These are phyloP conservation scores for Juglanconis sp. DNA, from an alignment of 2,329 filamentous ascomycete species.

Conservation along the genomic window DNA sequence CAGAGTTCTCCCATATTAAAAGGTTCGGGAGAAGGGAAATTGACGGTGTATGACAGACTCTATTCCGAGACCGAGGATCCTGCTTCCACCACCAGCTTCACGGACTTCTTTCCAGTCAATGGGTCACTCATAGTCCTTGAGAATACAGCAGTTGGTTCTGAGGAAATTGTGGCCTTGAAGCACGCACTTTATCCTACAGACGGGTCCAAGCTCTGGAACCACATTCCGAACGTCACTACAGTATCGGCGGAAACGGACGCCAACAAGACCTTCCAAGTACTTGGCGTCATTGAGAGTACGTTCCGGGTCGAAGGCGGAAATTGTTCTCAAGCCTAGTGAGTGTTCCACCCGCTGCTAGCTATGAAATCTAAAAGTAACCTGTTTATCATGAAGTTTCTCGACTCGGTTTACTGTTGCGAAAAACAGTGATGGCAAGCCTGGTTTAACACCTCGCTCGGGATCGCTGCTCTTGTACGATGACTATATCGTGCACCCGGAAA, in stretches of 20 bases:
- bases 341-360: not conserved
- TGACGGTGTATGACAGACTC: not conserved
- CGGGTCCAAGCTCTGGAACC: not conserved
- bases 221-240: not conserved
- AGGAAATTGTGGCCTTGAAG: not conserved
- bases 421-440: not conserved
- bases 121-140: not conserved
- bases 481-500: not conserved
- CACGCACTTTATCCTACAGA: not conserved
- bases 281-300: not conserved
- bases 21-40: not conserved
- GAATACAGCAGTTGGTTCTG: not conserved
- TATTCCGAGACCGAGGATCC: not conserved
- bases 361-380: not conserved
- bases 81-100: not conserved
- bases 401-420: slow-evolving; percentile 2
- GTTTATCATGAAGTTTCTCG: not conserved
- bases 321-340: slow-evolving; percentile 2
- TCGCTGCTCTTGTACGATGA: slow-evolving; percentile 4
- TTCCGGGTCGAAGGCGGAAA: not conserved
- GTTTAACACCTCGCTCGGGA: not conserved
- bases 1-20: not conserved
- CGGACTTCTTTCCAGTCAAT: not conserved
- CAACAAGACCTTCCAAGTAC: not conserved
- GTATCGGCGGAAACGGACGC: not conserved